Base-by-base conservation (phyloP, 176 grass and related monocot species). In the Dendrocalamus sinicus region DNA sequence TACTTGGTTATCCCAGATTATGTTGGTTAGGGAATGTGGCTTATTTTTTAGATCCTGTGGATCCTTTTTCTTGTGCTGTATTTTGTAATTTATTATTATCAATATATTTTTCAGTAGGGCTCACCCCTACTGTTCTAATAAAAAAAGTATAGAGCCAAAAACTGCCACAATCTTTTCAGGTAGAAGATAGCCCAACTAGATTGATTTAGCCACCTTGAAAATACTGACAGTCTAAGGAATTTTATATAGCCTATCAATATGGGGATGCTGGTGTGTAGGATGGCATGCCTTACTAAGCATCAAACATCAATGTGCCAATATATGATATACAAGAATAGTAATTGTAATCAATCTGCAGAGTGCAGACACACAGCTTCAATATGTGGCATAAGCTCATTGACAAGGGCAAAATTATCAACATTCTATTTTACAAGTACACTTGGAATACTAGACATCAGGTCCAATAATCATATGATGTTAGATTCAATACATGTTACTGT, bases 241-340 rank as follows among this genome's bases (percentile, higher is more conserved):
- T 46, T n/a, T 12, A 58, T 16, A 68, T 45, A 51, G 48, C 23
- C 52, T 43, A 22, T 53, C 37, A 67, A 70, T 51, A 70, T 70
- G 68, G 19, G n/a, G 55, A 54, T 45, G 20, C 46, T 78, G 12
- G 37, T 44, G 16, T 28, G 8, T 45, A 30, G 22, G 32, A 8
- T 19, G 12, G 32, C 46, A 35, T 66, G 52, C 17, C 75, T 63
- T 61, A 55, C 37, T 59, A 55, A 47, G 48, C 57, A 74, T 24
- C 24, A n/a, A 61, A 41, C n/a, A 37, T 35, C 41, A 52, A 30
- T 15, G 32, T 60, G 17, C 41, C 28, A 69, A 50, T 14, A 76
- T 70, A 48, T 19, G 16, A 78, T 44, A 59, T 3, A 47, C 39
- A 85, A 5, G 19, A 68, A 75, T 23, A 64, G n/a, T 12, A 88